A percentile compares a stretch with the other conserved stretches of the same genome.
Conservation (phyloP, 805 yeast genomes). For the Wickerhamomyces rabaulensis region DNA sequence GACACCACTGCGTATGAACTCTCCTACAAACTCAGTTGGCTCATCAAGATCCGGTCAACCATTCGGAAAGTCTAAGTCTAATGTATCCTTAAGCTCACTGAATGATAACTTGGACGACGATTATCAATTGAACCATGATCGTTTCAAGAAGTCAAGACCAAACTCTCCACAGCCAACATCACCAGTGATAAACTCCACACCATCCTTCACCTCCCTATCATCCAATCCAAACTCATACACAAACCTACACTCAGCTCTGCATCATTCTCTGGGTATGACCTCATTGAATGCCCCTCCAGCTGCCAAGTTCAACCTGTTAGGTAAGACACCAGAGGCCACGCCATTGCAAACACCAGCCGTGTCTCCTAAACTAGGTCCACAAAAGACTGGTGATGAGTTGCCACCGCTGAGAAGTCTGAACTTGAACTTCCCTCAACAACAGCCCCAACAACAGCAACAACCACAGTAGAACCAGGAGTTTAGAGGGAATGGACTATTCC, state of each 20-base stretch:
- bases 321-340: conserved; percentile 26
- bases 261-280: conserved; percentile 18
- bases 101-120: conserved; percentile 39
- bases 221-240: conserved; percentile 19
- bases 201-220: conserved; percentile 10
- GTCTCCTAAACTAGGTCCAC: conserved; percentile 19
- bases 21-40: conserved; percentile 13
- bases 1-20: conserved; percentile 45
- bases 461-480: background rate
- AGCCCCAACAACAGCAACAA: conserved; percentile 3
- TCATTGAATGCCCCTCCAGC: conserved; percentile 6
- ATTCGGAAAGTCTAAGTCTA: conserved; percentile 20
- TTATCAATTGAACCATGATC: conserved; percentile 25
- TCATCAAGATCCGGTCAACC: conserved; percentile 15
- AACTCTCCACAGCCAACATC: conserved; percentile 27
- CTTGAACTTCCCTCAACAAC: conserved; percentile 21
- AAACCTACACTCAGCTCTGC: conserved; percentile 20
- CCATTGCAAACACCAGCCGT: conserved; percentile 25
- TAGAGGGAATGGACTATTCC: no score
- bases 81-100: conserved; percentile 22
- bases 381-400: conserved; percentile 14
- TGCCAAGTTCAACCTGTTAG: conserved; percentile 14
- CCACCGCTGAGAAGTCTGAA: conserved; percentile 25
- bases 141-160: conserved; percentile 34
- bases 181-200: conserved; percentile 7